Percentiles rank a stretch among this genome's conserved stretches.
Conservation (phyloP, 371 early-diverging fungal species). For the Syncephalastrum sp. region DNA sequence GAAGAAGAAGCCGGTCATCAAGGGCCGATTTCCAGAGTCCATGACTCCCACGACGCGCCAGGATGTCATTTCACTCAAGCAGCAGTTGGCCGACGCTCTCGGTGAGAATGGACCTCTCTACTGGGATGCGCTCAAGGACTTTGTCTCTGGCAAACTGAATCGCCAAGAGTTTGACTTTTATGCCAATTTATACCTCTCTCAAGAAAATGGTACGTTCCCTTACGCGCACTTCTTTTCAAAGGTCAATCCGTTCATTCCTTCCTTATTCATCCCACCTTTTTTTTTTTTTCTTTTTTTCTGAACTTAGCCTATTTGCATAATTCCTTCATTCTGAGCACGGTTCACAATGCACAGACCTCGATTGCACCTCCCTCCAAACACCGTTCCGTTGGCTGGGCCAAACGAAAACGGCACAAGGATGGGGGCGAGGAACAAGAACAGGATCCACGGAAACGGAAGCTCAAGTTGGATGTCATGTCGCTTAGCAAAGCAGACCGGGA, state of each 20-base stretch:
- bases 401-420: conserved; percentile 61
- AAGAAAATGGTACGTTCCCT: conserved; percentile 53
- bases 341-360: conserved; percentile 74
- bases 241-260: neutral
- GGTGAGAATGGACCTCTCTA: conserved; percentile 79
- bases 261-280: neutral
- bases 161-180: conserved; percentile 81
- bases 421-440: conserved; percentile 43
- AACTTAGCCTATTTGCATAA: conserved; percentile 70
- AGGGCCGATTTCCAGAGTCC: conserved; percentile 12
- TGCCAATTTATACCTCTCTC: conserved; percentile 65
- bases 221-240: no score
- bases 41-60: conserved; percentile 44
- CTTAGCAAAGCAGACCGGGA: conserved; percentile 72
- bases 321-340: conserved; percentile 75
- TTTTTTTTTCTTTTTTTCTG: neutral
- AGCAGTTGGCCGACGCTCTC: conserved; percentile 75
- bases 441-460: conserved; percentile 57
- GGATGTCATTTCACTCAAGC: conserved; percentile 72
- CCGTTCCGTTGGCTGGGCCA: conserved; percentile 63
- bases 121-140: conserved; percentile 76
- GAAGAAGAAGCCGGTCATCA: neutral
- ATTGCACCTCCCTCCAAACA: conserved; percentile 70
- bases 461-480: conserved; percentile 74
- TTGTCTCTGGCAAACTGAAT: conserved; percentile 75